phyloP scores from a whole-genome alignment of 2,329 filamentous ascomycete genomes.

The Pseudogymnoascus sp. region DNA sequence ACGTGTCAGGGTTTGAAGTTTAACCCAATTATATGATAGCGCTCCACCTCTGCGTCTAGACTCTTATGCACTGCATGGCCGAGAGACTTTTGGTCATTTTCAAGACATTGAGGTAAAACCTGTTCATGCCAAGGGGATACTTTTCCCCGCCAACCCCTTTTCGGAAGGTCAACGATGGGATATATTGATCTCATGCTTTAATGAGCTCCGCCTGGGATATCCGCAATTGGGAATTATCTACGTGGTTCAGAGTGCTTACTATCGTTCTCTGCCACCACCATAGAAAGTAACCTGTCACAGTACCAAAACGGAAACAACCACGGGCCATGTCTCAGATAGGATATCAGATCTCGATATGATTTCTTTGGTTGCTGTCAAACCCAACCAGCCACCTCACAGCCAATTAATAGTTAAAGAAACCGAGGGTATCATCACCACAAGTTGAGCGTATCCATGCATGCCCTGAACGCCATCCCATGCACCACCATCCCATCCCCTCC shows the following conservation, averaged over 20 bases:
- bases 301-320: background rate
- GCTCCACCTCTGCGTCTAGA: background rate
- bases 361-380: background rate
- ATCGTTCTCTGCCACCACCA: background rate
- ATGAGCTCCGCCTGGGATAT: background rate
- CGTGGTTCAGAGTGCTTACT: background rate
- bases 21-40: background rate
- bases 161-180: background rate
- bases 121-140: background rate
- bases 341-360: background rate
- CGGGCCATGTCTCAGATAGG: background rate
- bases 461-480: background rate
- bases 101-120: background rate
- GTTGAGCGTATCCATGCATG: background rate
- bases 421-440: background rate
- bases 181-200: background rate
- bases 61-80: background rate
- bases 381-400: background rate
- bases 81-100: conserved; percentile 1
- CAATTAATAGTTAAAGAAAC: background rate
- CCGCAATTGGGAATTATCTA: background rate
- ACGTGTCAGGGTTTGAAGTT: background rate
- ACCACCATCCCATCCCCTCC: background rate
- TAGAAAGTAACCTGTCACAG: background rate
- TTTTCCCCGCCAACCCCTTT: background rate